phyloP scores from a whole-genome alignment of 2,329 filamentous ascomycete species.

The Diaporthe eres region DNA sequence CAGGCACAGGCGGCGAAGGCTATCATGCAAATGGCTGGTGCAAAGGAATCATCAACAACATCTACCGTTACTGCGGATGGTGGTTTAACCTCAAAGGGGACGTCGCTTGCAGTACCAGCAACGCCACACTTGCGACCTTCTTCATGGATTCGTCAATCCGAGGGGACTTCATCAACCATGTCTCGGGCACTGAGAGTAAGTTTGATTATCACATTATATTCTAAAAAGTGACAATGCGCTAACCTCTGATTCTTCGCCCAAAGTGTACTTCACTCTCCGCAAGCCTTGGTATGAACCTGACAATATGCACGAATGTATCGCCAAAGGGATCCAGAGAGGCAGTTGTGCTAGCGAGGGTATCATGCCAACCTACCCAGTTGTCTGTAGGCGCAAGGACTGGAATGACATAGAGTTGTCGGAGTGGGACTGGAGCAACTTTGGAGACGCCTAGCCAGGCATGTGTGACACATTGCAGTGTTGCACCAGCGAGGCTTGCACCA shows the following conservation, averaged over 20 bases:
- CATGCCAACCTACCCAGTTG: neutral
- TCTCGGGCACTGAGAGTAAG: slow-evolving; percentile 2
- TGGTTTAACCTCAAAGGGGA: neutral
- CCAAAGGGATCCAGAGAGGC: slow-evolving; percentile 5
- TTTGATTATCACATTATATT: neutral
- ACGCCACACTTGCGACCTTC: neutral
- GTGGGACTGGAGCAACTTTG: neutral
- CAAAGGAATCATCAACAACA: neutral
- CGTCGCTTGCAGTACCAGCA: neutral
- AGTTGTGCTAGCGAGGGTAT: neutral
- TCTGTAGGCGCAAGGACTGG: neutral
- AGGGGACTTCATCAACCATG: neutral
- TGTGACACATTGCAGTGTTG: neutral
- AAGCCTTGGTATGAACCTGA: neutral
- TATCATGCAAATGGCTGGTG: slow-evolving; percentile 7
- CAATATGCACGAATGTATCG: slow-evolving; percentile 3
- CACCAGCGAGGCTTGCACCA: neutral
- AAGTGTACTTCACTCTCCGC: neutral
- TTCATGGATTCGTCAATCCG: neutral
- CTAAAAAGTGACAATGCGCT: neutral
- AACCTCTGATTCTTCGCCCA: neutral
- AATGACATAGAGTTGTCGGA: neutral
- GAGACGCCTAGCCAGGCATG: neutral
- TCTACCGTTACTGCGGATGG: neutral
- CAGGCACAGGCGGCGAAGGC: neutral